Evolutionary conservation across 1,139 yeast species (phyloP).

Genomic region (Geotrichum histeridarum): DNA sequence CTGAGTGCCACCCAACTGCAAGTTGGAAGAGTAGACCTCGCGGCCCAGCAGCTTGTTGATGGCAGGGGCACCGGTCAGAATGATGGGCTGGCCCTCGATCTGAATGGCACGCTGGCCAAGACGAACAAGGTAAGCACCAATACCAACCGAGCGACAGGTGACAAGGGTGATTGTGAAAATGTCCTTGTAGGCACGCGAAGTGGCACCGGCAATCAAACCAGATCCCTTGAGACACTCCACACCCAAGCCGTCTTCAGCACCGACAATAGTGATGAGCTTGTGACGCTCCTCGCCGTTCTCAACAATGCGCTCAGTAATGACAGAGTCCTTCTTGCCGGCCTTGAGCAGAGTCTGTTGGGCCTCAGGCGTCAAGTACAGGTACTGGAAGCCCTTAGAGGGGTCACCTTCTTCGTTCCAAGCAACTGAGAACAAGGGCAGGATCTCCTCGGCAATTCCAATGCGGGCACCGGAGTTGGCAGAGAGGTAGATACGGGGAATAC

Average conservation of each 20-base stretch:
- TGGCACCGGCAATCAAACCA: conserved; percentile 98
- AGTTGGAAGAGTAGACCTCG: conserved; percentile 92
- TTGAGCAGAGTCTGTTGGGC: conserved; percentile 60
- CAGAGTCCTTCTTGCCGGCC: conserved; percentile 44
- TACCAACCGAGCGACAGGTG: conserved; percentile 98
- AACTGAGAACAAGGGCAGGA: conserved; percentile 81
- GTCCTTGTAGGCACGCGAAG: conserved; percentile 95
- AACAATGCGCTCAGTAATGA: conserved; percentile 72
- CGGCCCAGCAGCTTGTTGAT: conserved; percentile 93
- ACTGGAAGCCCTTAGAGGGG: conserved; percentile 84
- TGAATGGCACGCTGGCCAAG: conserved; percentile 98
- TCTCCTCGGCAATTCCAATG: conserved; percentile 95
- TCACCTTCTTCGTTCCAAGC: conserved; percentile 80
- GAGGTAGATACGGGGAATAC: conserved; percentile 90
- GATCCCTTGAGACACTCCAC: conserved; percentile 98
- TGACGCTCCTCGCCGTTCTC: conserved; percentile 81
- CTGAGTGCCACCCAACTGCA: conserved; percentile 98
- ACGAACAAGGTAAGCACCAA: conserved; percentile 97
- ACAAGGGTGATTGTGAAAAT: conserved; percentile 94
- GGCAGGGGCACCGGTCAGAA: conserved; percentile 98
- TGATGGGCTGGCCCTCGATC: conserved; percentile 97
- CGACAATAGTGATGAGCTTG: conserved; percentile 78
- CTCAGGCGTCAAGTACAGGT: conserved; percentile 73
- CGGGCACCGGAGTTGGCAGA: conserved; percentile 99
- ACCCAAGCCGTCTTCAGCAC: conserved; percentile 95